Evolutionary conservation across 2,329 filamentous ascomycete species (phyloP).

Genomic region (Fusarium sulawesiense): DNA sequence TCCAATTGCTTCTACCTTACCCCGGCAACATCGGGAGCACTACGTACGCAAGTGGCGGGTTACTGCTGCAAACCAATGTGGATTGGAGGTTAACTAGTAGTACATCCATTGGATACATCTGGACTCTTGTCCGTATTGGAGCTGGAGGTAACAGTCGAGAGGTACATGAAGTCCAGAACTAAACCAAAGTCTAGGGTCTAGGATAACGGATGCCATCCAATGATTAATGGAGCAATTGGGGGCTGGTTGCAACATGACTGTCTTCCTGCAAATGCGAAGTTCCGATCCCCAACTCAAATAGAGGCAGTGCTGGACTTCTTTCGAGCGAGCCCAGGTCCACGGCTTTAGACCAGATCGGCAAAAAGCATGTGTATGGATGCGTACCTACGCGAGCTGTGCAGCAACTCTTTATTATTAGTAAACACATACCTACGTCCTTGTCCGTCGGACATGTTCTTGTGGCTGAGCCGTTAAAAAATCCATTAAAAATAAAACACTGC

Average conservation of each 20-base stretch:
- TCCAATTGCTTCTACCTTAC: neutral
- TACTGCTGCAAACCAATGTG: neutral
- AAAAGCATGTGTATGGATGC: neutral
- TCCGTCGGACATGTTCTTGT: slow-evolving; percentile 14
- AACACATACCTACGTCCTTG: neutral
- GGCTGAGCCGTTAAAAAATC: slow-evolving; percentile 26
- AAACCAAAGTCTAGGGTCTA: neutral
- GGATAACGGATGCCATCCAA: neutral
- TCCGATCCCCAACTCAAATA: neutral
- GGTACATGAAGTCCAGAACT: neutral
- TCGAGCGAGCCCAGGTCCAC: neutral
- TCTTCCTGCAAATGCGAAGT: neutral
- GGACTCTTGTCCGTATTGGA: neutral
- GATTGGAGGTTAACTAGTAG: neutral
- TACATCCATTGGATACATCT: neutral
- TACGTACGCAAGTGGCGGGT: slow-evolving; percentile 42
- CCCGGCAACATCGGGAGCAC: slow-evolving; percentile 37
- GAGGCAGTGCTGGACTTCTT: neutral
- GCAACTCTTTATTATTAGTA: neutral
- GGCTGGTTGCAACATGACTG: neutral
- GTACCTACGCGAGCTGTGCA: neutral
- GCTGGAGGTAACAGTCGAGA: neutral
- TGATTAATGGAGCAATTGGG: neutral
- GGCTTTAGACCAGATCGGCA: neutral
- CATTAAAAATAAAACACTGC: slow-evolving; percentile 17